phyloP scores from a whole-genome alignment of 495 filamentous ascomycete species.

The Extremus antarcticus region DNA sequence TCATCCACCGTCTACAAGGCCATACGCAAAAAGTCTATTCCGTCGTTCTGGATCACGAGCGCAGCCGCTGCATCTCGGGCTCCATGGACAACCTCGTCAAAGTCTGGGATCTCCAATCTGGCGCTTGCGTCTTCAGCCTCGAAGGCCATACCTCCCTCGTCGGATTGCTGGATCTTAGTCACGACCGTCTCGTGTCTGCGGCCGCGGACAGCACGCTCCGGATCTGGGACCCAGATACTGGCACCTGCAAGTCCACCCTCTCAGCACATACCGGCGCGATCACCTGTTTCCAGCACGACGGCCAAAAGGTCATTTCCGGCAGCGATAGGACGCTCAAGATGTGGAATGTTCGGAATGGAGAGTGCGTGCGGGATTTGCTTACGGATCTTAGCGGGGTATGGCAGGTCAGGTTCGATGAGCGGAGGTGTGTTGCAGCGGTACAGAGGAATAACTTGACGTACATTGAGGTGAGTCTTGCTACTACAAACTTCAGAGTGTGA shows the following conservation, averaged over 20 bases:
- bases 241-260: constrained; percentile 78
- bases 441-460: constrained; percentile 87
- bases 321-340: constrained; percentile 95
- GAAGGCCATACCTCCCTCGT: constrained; percentile 93
- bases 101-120: constrained; percentile 93
- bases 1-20: constrained; percentile 74
- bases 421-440: constrained; percentile 91
- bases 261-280: constrained; percentile 94
- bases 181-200: constrained; percentile 84
- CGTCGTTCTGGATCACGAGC: constrained; percentile 83
- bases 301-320: constrained; percentile 90
- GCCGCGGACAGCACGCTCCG: constrained; percentile 90
- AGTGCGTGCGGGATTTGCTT: constrained; percentile 86
- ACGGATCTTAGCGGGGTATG: constrained; percentile 94
- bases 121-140: constrained; percentile 72
- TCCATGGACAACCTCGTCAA: constrained; percentile 98
- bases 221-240: constrained; percentile 94
- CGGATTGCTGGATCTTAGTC: constrained; percentile 75
- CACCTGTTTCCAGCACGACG: constrained; percentile 98
- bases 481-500: background rate
- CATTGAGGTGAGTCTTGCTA: constrained; percentile 64
- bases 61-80: constrained; percentile 92
- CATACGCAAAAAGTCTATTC: constrained; percentile 95
- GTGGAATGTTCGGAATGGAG: constrained; percentile 91
- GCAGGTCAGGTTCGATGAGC: constrained; percentile 97